Evolutionary conservation across 495 filamentous ascomycete genomes (phyloP), one percentile per base, ranked within the genome.

Genomic region (Aspergillus indologenus): DNA sequence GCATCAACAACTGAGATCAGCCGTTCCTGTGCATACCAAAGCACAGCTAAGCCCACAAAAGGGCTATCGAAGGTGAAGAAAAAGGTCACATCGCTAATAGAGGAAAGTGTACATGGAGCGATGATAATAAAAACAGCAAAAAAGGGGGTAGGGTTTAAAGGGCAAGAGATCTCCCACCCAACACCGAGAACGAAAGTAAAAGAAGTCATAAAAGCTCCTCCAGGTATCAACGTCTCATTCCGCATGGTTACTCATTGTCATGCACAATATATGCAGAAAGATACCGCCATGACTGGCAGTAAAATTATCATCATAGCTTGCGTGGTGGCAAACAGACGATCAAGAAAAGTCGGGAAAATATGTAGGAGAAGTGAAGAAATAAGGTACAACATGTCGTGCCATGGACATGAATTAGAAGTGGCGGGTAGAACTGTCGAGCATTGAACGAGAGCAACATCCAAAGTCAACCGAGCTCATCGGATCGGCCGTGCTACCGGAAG

Each of bases 171-270:
- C 56, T 63, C 29, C 54, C 60, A 40, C 26, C 42, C 54, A 56
- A 56, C n/a, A n/a, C n/a, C n/a, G n/a, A n/a, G n/a, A n/a, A n/a
- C n/a, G 46, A 50, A 50, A 53, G 15, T 29, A 57, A 61, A 55
- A 46, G 31, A 29, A 54, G 58, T 68, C 56, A 62, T 67, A 63
- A 55, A 69, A n/a, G 63, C 66, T 68, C 64, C 68, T 66, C 65
- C 65, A 63, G 60, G 62, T 65, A 67, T 65, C 48, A 73, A 72
- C 69, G 66, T 59, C 63, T 75, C 74, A 63, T 76, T 71, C 71
- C 72, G 70, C 74, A 71, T 76, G 68, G 71, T 74, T 68, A 65
- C 64, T 75, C 65, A 61, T 74, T 68, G 71, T 70, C 71, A 70
- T 71, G 69, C 68, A 72, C 74, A 67, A 69, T 66, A 67, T 63